These are phyloP conservation scores for Piper betle DNA, from an alignment of 164 flowering plant genomes.

Conservation along the genomic window DNA sequence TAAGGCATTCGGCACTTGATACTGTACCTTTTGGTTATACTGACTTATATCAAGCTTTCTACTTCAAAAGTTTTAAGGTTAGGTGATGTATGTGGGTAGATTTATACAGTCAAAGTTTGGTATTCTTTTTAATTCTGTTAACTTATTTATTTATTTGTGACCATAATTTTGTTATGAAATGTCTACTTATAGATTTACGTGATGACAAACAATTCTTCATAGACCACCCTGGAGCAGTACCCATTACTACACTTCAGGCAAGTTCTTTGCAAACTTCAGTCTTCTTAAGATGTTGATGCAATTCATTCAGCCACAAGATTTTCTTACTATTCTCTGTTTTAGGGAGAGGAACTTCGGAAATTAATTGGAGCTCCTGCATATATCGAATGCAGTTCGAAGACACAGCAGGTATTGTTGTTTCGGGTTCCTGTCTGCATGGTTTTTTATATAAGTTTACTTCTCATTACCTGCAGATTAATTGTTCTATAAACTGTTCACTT, in stretches of 20 bases:
- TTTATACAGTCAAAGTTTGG: too few relatives aligned
- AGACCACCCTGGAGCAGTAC: conserved; percentile 87
- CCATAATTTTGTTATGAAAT: too few relatives aligned
- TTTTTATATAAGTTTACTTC: too few relatives aligned
- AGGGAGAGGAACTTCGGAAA: conserved; percentile 84
- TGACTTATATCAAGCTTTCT: too few relatives aligned
- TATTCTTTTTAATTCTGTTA: background rate
- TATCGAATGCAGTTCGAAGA: conserved; percentile 78
- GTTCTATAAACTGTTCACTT: background rate
- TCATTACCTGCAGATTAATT: conserved; percentile 27
- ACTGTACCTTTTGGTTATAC: too few relatives aligned
- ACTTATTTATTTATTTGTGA: background rate
- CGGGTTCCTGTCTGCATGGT: too few relatives aligned
- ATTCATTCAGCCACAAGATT: background rate
- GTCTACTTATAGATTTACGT: conserved; percentile 54
- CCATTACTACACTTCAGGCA: conserved; percentile 42
- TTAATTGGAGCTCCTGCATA: conserved; percentile 74
- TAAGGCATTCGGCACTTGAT: too few relatives aligned
- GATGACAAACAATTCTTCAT: conserved; percentile 76
- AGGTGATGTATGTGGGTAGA: too few relatives aligned
- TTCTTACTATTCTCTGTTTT: conserved; percentile 5
- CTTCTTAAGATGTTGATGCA: background rate
- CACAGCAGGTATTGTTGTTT: conserved; percentile 21
- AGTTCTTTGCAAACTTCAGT: background rate
- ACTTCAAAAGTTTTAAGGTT: too few relatives aligned